Percentiles rank a stretch among this genome's conserved stretches.
phyloP scores from a whole-genome alignment of 768 basidiomycete genomes.

The Collybia nuda region DNA sequence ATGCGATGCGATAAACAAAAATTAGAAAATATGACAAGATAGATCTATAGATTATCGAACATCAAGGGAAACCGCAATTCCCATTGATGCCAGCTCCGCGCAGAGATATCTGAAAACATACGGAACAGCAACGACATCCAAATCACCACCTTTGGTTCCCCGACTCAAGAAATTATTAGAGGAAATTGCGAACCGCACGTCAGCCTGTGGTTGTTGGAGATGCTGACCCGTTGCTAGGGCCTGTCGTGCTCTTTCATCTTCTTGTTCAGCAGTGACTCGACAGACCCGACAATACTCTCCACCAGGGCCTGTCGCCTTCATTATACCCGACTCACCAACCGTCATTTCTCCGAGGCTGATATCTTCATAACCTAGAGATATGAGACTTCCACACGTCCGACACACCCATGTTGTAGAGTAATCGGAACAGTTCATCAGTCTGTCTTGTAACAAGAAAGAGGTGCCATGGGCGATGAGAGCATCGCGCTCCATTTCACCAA shows the following conservation, averaged over 20 bases:
- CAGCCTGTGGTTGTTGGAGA: slow-evolving; percentile 40
- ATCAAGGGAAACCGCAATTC: slow-evolving; percentile 86
- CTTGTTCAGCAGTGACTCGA: slow-evolving; percentile 65
- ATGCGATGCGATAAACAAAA: neutral
- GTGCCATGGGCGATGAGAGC: slow-evolving; percentile 98
- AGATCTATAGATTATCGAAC: slow-evolving; percentile 43
- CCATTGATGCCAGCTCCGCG: slow-evolving; percentile 98
- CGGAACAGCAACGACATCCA: slow-evolving; percentile 95
- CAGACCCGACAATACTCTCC: slow-evolving; percentile 98
- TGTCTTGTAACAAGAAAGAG: slow-evolving; percentile 96
- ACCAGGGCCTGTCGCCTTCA: slow-evolving; percentile 67
- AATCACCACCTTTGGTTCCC: slow-evolving; percentile 68
- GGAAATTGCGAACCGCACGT: slow-evolving; percentile 65
- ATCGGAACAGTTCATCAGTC: slow-evolving; percentile 99
- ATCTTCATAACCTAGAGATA: slow-evolving; percentile 96
- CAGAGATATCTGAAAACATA: slow-evolving; percentile 94
- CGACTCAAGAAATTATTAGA: slow-evolving; percentile 64
- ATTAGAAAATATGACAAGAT: neutral
- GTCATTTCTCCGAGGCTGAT: slow-evolving; percentile 67
- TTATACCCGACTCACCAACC: slow-evolving; percentile 44
- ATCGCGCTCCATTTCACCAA: slow-evolving; percentile 99
- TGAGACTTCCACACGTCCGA: slow-evolving; percentile 91
- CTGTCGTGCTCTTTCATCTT: slow-evolving; percentile 60
- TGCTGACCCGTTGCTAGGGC: slow-evolving; percentile 57
- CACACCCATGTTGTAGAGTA: slow-evolving; percentile 99